Conservation (phyloP, 805 yeast species). For the Spathaspora gorwiae region DNA sequence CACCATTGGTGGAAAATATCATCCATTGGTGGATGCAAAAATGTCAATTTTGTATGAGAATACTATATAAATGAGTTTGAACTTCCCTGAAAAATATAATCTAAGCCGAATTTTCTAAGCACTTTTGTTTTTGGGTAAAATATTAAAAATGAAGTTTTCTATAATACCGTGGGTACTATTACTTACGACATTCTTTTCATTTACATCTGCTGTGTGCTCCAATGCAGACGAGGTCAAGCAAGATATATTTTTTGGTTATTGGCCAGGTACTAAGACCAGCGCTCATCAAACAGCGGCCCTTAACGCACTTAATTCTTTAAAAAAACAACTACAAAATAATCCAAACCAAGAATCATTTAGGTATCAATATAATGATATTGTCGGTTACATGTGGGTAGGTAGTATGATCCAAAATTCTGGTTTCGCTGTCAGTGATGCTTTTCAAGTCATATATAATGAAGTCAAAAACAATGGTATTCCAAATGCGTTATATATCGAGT, state of each 20-base stretch:
- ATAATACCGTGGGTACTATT: neutral
- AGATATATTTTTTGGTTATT: constrained; percentile 8
- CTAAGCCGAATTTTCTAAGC: no score
- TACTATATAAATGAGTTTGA: no score
- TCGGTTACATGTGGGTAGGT: constrained; percentile 14
- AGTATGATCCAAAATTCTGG: constrained; percentile 13
- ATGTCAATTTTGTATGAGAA: no score
- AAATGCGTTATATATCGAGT: constrained; percentile 9
- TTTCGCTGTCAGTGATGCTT: constrained; percentile 2
- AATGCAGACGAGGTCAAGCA: constrained; percentile 5
- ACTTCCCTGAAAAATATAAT: no score
- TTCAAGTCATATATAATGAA: constrained; percentile 5
- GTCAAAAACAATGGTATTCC: constrained; percentile 9
- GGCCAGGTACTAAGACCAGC: constrained; percentile 8
- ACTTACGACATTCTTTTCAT: neutral
- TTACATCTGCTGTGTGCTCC: neutral
- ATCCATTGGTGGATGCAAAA: no score
- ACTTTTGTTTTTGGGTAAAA: no score
- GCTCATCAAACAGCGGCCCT: constrained; percentile 7
- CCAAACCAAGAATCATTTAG: constrained; percentile 8
- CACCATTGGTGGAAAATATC: no score
- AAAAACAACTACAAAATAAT: constrained; percentile 5
- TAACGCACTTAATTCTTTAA: constrained; percentile 4
- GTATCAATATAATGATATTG: constrained; percentile 4
- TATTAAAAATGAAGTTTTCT: neutral